These are phyloP conservation scores for Pythium aquatile DNA, from an alignment of 352 stramenopile genomes.

Conservation along the genomic window DNA sequence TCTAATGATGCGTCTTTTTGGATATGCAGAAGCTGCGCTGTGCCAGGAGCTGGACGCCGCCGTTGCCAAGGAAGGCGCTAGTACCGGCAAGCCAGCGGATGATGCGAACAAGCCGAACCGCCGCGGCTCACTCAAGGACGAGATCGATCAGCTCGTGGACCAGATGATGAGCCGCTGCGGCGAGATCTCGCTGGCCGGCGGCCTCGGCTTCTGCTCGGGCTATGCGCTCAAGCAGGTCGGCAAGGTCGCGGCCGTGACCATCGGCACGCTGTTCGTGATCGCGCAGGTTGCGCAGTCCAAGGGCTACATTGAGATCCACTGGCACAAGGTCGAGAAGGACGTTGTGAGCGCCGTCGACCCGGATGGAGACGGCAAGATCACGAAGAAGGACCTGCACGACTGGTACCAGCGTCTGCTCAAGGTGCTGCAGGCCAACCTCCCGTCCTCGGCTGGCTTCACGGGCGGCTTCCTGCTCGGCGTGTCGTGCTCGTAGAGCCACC, in stretches of 20 bases:
- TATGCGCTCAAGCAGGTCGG: constrained; percentile 84
- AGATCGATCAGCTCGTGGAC: constrained; percentile 66
- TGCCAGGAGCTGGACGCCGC: constrained; percentile 43
- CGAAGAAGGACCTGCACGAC: constrained; percentile 75
- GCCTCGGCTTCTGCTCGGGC: constrained; percentile 80
- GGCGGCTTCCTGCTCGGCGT: constrained; percentile 73
- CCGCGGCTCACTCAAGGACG: constrained; percentile 34
- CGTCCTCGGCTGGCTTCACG: constrained; percentile 79
- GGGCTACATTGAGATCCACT: constrained; percentile 90
- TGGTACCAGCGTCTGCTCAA: constrained; percentile 68
- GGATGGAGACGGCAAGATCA: constrained; percentile 85
- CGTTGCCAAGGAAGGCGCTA: constrained; percentile 27
- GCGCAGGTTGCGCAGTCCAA: constrained; percentile 76
- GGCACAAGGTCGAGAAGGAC: constrained; percentile 87
- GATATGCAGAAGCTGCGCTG: constrained; percentile 32
- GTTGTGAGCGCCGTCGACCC: constrained; percentile 79
- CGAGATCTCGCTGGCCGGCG: constrained; percentile 67
- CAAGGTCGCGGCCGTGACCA: constrained; percentile 69
- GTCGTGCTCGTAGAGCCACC: constrained; percentile 43
- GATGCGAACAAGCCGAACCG: constrained; percentile 34
- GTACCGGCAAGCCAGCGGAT: constrained; percentile 14
- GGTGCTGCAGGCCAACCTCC: constrained; percentile 80
- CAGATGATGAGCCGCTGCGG: constrained; percentile 55
- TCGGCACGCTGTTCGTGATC: constrained; percentile 79
- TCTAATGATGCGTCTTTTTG: constrained; percentile 1